These are phyloP conservation scores for Endothia cerciana DNA, from an alignment of 2,329 filamentous ascomycete species.

Conservation along the genomic window DNA sequence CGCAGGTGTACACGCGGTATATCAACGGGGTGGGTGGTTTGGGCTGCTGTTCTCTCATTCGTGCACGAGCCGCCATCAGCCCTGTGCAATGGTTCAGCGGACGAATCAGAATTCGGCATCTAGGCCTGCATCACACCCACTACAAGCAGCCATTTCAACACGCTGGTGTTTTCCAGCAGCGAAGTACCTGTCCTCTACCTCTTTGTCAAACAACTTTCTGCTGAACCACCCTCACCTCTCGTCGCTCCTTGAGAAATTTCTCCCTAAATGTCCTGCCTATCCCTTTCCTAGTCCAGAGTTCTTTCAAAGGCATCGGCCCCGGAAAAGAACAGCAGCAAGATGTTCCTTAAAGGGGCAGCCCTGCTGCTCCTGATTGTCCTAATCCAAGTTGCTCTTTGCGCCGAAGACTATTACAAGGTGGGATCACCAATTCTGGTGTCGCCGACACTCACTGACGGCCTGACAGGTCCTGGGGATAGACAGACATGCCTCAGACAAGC, in stretches of 20 bases:
- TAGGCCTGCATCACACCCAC: no score
- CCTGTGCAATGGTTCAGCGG: no score
- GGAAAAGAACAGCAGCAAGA: slow-evolving; percentile 38
- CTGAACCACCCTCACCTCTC: slow-evolving; percentile 17
- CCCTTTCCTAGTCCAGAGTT: background rate
- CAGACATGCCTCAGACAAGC: slow-evolving; percentile 77
- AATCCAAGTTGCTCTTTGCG: slow-evolving; percentile 58
- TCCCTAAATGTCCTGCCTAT: background rate
- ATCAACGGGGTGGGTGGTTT: no score
- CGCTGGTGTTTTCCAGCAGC: slow-evolving; percentile 32
- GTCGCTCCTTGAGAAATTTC: slow-evolving; percentile 28
- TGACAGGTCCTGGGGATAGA: slow-evolving; percentile 76
- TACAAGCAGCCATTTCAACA: slow-evolving; percentile 31
- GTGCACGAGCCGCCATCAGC: no score
- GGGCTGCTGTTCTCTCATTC: no score
- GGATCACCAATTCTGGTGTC: slow-evolving; percentile 22
- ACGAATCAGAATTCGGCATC: no score
- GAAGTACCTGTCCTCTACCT: slow-evolving; percentile 7
- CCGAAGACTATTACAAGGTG: slow-evolving; percentile 79
- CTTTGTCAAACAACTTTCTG: background rate
- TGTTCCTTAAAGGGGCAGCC: slow-evolving; percentile 57
- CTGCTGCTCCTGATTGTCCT: slow-evolving; percentile 58
- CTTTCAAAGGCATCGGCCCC: background rate
- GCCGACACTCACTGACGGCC: slow-evolving; percentile 13
- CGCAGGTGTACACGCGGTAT: no score